A percentile compares a stretch with the other conserved stretches of the same genome.
phyloP scores from a whole-genome alignment of 768 basidiomycete genomes.

The Floccularia luteovirens region DNA sequence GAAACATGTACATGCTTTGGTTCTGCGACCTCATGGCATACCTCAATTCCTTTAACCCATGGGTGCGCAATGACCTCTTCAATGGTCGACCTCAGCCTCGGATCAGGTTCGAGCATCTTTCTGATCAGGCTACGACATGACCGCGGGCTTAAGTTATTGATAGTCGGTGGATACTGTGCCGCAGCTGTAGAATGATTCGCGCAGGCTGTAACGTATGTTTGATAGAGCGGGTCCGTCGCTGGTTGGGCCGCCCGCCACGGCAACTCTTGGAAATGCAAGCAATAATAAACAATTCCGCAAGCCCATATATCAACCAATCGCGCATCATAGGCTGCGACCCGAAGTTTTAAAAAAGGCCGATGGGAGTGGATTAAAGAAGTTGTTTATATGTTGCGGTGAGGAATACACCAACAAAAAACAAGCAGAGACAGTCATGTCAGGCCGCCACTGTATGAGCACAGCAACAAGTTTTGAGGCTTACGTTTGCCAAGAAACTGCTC shows the following conservation, averaged over 20 bases:
- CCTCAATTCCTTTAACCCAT: constrained; percentile 79
- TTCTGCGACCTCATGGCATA: constrained; percentile 60
- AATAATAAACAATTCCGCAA: constrained; percentile 95
- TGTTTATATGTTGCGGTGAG: constrained; percentile 7
- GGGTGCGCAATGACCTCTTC: constrained; percentile 74
- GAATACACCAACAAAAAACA: constrained; percentile 13
- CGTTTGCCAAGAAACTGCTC: constrained; percentile 97
- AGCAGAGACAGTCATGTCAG: constrained; percentile 28
- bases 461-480: constrained; percentile 42
- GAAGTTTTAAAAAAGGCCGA: constrained; percentile 4
- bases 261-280: constrained; percentile 94
- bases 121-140: constrained; percentile 79
- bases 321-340: constrained; percentile 84
- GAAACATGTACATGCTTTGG: constrained; percentile 69
- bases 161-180: constrained; percentile 53
- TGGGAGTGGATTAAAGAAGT: too few relatives aligned
- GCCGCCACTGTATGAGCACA: constrained; percentile 15
- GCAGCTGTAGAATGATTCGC: constrained; percentile 35
- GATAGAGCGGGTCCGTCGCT: constrained; percentile 67
- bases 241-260: constrained; percentile 95
- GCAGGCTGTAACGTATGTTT: constrained; percentile 61
- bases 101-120: constrained; percentile 94
- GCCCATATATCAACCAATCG: constrained; percentile 98
- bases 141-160: constrained; percentile 84
- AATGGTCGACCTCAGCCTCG: constrained; percentile 64